These are phyloP conservation scores for Penicillium cataractarum DNA, from an alignment of 495 filamentous ascomycete species.

Conservation along the genomic window DNA sequence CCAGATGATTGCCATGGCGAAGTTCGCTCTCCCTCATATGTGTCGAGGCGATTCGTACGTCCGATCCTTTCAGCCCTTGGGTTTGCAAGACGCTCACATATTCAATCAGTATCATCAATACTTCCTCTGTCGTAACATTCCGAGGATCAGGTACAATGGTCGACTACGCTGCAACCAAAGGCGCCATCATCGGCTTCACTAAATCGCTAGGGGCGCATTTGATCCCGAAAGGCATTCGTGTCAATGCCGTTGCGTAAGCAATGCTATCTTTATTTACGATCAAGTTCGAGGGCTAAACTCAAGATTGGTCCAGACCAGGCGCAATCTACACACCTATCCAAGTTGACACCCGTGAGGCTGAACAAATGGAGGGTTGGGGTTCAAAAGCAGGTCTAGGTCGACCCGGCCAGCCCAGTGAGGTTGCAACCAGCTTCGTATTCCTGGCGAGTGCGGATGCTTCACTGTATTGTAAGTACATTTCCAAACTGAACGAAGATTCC, in stretches of 20 bases:
- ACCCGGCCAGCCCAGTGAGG: conserved; percentile 63
- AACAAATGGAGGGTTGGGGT: conserved; percentile 56
- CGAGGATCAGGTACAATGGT: conserved; percentile 56
- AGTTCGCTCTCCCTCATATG: conserved; percentile 62
- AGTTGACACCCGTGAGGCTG: conserved; percentile 48
- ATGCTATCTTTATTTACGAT: not conserved
- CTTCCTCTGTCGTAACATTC: conserved; percentile 57
- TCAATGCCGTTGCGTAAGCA: conserved; percentile 60
- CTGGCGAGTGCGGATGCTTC: conserved; percentile 58
- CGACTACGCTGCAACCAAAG: conserved; percentile 66
- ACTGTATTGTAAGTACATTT: conserved; percentile 48
- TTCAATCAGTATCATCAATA: conserved; percentile 61
- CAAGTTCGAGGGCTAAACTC: not conserved
- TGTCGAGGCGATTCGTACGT: conserved; percentile 49
- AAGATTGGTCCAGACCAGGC: conserved; percentile 42
- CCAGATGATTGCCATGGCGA: conserved; percentile 64
- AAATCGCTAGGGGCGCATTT: conserved; percentile 57
- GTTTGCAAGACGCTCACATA: not conserved
- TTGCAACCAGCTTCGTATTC: conserved; percentile 66
- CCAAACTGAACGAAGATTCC: not conserved
- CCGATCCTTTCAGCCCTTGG: not conserved
- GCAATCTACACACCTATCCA: conserved; percentile 64
- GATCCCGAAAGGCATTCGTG: conserved; percentile 61
- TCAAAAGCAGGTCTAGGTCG: conserved; percentile 47
- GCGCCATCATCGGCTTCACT: conserved; percentile 63